phyloP scores from a whole-genome alignment of 805 yeast genomes.

The Candida oleophila region DNA sequence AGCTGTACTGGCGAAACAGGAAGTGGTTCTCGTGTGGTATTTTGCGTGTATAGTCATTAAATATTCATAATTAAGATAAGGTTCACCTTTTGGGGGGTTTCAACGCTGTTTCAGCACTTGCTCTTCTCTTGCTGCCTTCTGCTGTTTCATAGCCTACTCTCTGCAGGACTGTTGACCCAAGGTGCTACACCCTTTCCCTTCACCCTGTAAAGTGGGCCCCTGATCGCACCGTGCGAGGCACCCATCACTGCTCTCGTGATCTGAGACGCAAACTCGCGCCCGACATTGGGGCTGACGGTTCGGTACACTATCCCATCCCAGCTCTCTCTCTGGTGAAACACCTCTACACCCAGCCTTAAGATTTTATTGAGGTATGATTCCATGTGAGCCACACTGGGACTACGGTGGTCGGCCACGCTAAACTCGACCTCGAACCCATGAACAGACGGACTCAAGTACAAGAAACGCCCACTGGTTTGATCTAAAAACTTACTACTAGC shows the following conservation, averaged over 20 bases:
- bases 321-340: not conserved
- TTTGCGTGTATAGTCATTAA: too few species aligned
- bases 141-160: not conserved
- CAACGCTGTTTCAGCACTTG: too few species aligned
- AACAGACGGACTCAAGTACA: conserved; percentile 30
- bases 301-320: not conserved
- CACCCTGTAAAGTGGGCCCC: not conserved
- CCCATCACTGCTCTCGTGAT: not conserved
- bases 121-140: not conserved
- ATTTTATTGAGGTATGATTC: not conserved
- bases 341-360: not conserved
- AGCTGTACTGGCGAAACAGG: too few species aligned
- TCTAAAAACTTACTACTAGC: conserved; percentile 20
- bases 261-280: too few species aligned
- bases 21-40: too few species aligned
- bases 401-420: not conserved
- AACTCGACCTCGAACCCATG: conserved; percentile 46
- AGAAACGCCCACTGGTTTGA: not conserved
- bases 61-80: too few species aligned
- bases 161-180: too few species aligned
- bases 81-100: too few species aligned
- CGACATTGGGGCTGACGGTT: not conserved
- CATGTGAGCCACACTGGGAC: not conserved
- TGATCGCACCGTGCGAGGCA: not conserved
- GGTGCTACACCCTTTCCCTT: too few species aligned